Base-by-base conservation (phyloP, 495 filamentous ascomycete genomes). In the Astrothelium subdiscretum region DNA sequence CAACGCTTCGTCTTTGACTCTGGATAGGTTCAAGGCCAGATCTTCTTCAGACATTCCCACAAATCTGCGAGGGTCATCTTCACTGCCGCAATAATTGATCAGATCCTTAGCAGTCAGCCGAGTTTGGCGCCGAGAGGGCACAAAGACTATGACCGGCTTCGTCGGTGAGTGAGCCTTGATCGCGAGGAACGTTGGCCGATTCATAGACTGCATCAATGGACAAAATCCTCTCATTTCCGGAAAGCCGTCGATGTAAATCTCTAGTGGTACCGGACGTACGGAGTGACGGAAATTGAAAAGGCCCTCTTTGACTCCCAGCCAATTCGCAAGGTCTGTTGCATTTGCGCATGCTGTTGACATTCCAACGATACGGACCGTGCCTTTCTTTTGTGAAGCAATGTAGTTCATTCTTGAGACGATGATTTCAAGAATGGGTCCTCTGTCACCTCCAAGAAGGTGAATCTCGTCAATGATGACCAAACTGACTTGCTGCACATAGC, bases 401-500 rank as follows among this genome's bases (percentile, higher is more conserved):
- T 97, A 99, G 68, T 97, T 97, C 94, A 97, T 99, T 67, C 94
- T 85, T 18, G 91, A 96, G 10, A 99, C 94, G 69, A 99, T 99
- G 66, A 99, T 99, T 77, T 99, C 94, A 18, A 99, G 80, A 81
- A 97, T 97, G 0, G 94, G 94, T 15, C 94, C 94, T 71, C 94
- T 85, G 71, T 97, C 94, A 62, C 95, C 92, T 32, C 95, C 94
- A 12, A 99, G 81, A 32, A 99, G 76, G 75, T 99, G 94, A 62
- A 99, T 97, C 76, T 99, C 94, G 73, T 99, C 94, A 69, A 99
- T 97, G 68, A 99, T 96, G 48, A 99, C 95, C 35, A 97, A 78
- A 63, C 90, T 90, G 44, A 99, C 95, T 76, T 96, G 88, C 48
- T 88, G 86, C 27, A 99, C 94, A 71, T 97, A 99, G 52, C 88